These are phyloP conservation scores for Cucumis hystrix DNA, from an alignment of 306 rosid genomes.

Conservation along the genomic window DNA sequence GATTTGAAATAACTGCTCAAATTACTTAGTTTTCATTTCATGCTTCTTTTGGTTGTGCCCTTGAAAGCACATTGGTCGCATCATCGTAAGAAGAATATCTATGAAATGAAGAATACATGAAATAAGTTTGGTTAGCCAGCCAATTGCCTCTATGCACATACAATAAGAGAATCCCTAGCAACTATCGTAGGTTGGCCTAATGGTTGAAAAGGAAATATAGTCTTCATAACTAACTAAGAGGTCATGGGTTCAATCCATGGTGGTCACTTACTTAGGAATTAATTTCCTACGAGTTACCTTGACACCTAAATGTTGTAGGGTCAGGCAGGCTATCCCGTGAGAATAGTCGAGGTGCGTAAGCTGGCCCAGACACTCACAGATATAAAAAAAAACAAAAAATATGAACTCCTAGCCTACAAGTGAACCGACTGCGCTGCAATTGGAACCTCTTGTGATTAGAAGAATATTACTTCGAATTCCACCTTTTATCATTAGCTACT, in stretches of 20 bases:
- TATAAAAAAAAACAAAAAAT: too few relatives aligned
- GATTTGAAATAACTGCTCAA: neutral
- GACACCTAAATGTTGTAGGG: too few relatives aligned
- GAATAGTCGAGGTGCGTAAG: too few relatives aligned
- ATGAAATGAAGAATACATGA: neutral
- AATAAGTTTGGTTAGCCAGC: neutral
- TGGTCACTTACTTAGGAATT: too few relatives aligned
- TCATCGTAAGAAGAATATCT: neutral
- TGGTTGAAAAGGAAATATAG: too few relatives aligned
- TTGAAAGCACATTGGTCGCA: neutral
- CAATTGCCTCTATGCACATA: neutral
- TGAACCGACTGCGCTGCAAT: neutral
- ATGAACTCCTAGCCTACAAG: neutral
- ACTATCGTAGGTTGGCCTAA: too few relatives aligned
- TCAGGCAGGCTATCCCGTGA: too few relatives aligned
- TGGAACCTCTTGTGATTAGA: neutral
- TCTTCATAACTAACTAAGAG: too few relatives aligned
- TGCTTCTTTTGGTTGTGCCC: neutral
- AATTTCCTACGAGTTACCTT: too few relatives aligned
- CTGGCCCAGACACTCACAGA: too few relatives aligned
- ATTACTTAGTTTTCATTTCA: neutral
- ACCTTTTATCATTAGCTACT: neutral
- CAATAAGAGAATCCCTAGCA: neutral
- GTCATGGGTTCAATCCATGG: too few relatives aligned
- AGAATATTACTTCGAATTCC: neutral